Evolutionary conservation across 305 asterid genomes (phyloP), one percentile per base, ranked within the genome.

Genomic region (Rubia balearica): DNA sequence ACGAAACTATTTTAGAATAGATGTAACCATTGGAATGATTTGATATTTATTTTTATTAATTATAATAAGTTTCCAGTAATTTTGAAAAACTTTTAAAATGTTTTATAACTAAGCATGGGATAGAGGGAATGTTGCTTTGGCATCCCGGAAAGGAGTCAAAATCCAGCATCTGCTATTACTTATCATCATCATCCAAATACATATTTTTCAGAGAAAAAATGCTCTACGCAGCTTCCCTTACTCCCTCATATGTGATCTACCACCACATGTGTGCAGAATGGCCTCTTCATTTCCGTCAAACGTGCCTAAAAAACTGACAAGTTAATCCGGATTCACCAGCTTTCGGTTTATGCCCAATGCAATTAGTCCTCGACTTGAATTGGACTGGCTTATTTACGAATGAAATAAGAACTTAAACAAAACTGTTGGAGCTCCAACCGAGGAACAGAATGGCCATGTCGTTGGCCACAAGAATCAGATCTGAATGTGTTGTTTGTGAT

Each of bases 371-470:
- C 21, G 14, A 30, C 57, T 66, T 67, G 33, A 19, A 67, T 66
- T 67, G 43, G 38, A 46, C 36, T 24, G 22, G 40, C 41, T 51
- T 33, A 60, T 59, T 48, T 40, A 60, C 42, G 36, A 45, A 45
- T 14, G 40, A 45, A 21, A 61, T 51, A 7, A 69, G 63, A 27
- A 41, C 67, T 67, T 73, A 36, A 59, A 65, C 66, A 67, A 70
- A 27, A 70, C 63, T 46, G 22, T 21, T 1, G 41, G 42, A 68
- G 36, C 36, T 77, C 77, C 65, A 66, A 64, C 66, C 55, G 71
- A 69, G 60, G 75, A 66, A 75, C 74, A 76, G 78, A 70, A 80
- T 64, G 76, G 76, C 60, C 41, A 16, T 8, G 70, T 60, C 43
- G 38, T 74, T 51, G 51, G 30, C 22, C 65, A 36, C 59, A 22